Percentiles rank a stretch among this genome's conserved stretches.
These are phyloP conservation scores for Phanerochaete carnosa DNA, from an alignment of 768 basidiomycete genomes.

Conservation along the genomic window DNA sequence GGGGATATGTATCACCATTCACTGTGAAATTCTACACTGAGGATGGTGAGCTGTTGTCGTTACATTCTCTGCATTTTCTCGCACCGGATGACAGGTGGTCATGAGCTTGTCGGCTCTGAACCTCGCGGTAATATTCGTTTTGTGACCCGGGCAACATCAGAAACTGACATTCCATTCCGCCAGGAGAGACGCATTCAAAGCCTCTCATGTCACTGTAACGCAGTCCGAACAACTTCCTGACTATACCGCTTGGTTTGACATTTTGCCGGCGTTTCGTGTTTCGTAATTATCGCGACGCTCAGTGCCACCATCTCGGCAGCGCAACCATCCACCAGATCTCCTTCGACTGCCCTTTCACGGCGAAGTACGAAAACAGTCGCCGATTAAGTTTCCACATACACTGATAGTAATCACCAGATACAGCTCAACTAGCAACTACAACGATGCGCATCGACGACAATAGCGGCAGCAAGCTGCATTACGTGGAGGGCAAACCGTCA, in stretches of 20 bases:
- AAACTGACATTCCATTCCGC: background rate
- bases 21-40: background rate
- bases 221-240: background rate
- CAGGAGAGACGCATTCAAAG: too few species aligned
- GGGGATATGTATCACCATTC: background rate
- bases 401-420: background rate
- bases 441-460: background rate
- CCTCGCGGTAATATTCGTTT: background rate
- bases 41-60: background rate
- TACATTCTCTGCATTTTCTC: too few species aligned
- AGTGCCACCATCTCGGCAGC: background rate
- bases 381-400: background rate
- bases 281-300: background rate
- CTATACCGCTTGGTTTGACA: background rate
- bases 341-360: background rate
- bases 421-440: background rate
- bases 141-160: background rate
- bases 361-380: background rate
- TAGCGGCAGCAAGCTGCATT: background rate
- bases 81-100: background rate
- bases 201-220: background rate
- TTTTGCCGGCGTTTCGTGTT: background rate
- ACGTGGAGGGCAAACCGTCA: background rate
- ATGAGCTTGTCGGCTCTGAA: background rate
- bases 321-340: background rate